Conservation (phyloP, 371 early-diverging fungal genomes). For the Lichtheimia ornata region DNA sequence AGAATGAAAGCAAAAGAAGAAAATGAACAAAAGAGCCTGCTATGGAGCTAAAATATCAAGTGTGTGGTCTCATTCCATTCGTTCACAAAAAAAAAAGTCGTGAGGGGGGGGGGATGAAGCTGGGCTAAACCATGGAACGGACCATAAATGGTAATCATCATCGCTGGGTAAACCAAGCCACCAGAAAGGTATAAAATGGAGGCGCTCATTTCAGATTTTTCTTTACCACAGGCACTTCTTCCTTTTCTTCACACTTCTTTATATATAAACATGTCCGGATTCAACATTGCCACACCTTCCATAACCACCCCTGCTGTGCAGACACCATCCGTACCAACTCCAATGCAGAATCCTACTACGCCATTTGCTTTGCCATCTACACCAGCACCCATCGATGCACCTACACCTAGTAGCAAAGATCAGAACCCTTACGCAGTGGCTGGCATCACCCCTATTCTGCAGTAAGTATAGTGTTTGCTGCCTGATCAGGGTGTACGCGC, state of each 20-base stretch:
- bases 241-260: neutral
- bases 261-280: slow-evolving; percentile 41
- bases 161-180: slow-evolving; percentile 3
- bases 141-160: neutral
- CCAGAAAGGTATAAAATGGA: slow-evolving; percentile 2
- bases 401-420: slow-evolving; percentile 49
- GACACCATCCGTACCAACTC: slow-evolving; percentile 54
- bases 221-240: neutral
- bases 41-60: too few relatives aligned
- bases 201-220: neutral
- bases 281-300: slow-evolving; percentile 52
- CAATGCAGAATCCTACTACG: slow-evolving; percentile 37
- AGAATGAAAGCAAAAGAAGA: too few relatives aligned
- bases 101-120: too few relatives aligned
- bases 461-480: slow-evolving; percentile 59
- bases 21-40: too few relatives aligned
- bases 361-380: slow-evolving; percentile 52
- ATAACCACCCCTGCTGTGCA: slow-evolving; percentile 51
- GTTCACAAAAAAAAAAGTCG: too few relatives aligned
- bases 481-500: slow-evolving; percentile 3
- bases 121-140: too few relatives aligned
- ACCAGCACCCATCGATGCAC: slow-evolving; percentile 52
- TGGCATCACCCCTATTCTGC: slow-evolving; percentile 82
- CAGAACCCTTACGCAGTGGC: slow-evolving; percentile 59
- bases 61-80: too few relatives aligned